Evolutionary conservation across 2,329 filamentous ascomycete species (phyloP).

Genomic region (Tolypocladium tundrense): DNA sequence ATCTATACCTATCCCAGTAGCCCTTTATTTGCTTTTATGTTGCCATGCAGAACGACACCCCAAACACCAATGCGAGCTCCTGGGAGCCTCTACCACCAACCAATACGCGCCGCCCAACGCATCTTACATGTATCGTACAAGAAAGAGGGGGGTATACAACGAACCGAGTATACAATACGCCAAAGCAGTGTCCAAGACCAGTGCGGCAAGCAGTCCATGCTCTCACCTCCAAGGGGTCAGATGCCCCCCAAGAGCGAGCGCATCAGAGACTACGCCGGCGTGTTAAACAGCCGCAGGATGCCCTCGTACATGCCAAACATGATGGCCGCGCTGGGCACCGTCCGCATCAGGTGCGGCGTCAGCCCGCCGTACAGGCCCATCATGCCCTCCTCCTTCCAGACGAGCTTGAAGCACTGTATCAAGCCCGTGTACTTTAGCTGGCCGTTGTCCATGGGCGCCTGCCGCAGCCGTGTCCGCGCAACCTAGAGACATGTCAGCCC

Average conservation of each 20-base stretch:
- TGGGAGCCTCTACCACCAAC: neutral
- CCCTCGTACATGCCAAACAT: constrained; percentile 86
- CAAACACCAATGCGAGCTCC: neutral
- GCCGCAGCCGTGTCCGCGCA: constrained; percentile 72
- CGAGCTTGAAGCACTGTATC: constrained; percentile 75
- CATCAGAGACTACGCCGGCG: constrained; percentile 16
- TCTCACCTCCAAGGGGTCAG: neutral
- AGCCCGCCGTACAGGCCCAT: constrained; percentile 80
- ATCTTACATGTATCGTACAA: neutral
- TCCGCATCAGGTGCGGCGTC: constrained; percentile 82
- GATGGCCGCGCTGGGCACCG: constrained; percentile 85
- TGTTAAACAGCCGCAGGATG: constrained; percentile 39
- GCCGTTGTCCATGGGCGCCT: constrained; percentile 65
- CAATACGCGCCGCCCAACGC: neutral
- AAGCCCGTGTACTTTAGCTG: constrained; percentile 80
- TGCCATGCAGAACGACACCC: neutral
- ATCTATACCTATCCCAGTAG: neutral
- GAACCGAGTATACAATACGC: neutral
- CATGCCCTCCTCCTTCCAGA: constrained; percentile 83
- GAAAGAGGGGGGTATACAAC: neutral
- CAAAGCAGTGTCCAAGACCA: neutral
- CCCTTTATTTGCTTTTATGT: neutral
- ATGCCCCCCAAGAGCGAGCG: neutral
- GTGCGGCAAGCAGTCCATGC: neutral
- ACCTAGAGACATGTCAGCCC: constrained; percentile 37